Evolutionary conservation across 345 rosid species (phyloP).

Genomic region (Toxicodendron radicans): DNA sequence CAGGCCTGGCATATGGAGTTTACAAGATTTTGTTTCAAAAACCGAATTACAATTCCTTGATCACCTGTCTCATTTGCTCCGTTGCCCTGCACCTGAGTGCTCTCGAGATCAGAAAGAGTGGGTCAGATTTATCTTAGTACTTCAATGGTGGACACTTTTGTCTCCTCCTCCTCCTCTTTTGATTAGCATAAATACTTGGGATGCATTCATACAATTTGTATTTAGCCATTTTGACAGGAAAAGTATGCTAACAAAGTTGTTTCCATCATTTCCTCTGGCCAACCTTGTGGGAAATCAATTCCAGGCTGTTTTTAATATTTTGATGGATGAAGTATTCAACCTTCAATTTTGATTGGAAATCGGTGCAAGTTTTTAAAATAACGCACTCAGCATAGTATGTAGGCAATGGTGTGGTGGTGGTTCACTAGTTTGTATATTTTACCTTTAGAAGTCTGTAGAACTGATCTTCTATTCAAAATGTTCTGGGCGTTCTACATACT

Average conservation of each 20-base stretch:
- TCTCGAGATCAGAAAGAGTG: conserved; percentile 30
- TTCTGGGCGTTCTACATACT: conserved; percentile 27
- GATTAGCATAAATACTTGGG: too few relatives aligned
- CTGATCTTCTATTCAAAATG: background rate
- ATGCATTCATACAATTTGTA: background rate
- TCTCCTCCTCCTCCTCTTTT: background rate
- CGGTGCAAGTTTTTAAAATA: background rate
- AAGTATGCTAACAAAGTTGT: background rate
- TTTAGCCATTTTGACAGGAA: background rate
- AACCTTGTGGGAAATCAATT: background rate
- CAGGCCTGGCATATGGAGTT: conserved; percentile 25
- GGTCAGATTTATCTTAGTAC: conserved; percentile 9
- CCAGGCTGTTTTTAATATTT: background rate
- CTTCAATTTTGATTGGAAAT: background rate
- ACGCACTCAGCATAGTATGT: background rate
- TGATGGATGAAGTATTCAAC: background rate
- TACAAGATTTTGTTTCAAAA: conserved; percentile 19
- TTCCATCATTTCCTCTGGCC: background rate
- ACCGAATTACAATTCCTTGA: conserved; percentile 4
- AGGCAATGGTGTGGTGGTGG: background rate
- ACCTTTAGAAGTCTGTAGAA: background rate
- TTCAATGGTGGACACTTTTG: background rate
- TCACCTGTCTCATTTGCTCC: conserved; percentile 17
- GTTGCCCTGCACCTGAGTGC: conserved; percentile 29
- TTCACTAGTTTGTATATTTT: background rate